These are phyloP conservation scores for Suillus cothurnatus DNA, from an alignment of 768 basidiomycete genomes.

Conservation along the genomic window DNA sequence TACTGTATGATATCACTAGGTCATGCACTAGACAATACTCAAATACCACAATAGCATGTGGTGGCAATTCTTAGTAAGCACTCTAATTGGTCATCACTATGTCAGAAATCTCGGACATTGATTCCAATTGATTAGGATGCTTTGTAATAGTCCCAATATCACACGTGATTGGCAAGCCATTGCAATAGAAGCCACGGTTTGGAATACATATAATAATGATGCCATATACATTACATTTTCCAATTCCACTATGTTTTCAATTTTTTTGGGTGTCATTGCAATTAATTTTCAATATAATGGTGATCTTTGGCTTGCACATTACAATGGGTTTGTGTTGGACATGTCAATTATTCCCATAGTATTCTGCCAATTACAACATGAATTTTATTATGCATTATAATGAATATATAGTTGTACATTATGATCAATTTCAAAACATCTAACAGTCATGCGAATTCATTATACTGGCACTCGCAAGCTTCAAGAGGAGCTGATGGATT, in stretches of 20 bases:
- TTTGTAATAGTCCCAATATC: conserved; percentile 5
- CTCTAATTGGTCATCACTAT: too few species aligned
- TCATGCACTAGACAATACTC: too few species aligned
- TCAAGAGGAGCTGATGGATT: too few species aligned
- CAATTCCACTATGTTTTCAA: not conserved
- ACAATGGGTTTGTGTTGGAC: not conserved
- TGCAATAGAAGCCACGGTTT: not conserved
- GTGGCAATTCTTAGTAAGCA: too few species aligned
- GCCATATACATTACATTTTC: not conserved
- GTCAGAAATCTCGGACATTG: not conserved
- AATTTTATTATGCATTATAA: not conserved
- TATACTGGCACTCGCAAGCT: too few species aligned
- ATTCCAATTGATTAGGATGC: not conserved
- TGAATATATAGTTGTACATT: too few species aligned
- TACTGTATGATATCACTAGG: too few species aligned
- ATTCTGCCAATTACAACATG: not conserved
- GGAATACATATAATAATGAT: not conserved
- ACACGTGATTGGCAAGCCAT: not conserved
- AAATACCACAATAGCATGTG: too few species aligned
- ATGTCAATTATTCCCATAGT: not conserved
- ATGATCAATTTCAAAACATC: too few species aligned
- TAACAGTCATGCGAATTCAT: too few species aligned
- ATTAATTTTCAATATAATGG: not conserved
- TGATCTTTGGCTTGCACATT: not conserved
- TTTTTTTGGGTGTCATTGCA: too few species aligned